Evolutionary conservation across 2,329 filamentous ascomycete species (phyloP).

Genomic region (Paraphaeosphaeria minitans): DNA sequence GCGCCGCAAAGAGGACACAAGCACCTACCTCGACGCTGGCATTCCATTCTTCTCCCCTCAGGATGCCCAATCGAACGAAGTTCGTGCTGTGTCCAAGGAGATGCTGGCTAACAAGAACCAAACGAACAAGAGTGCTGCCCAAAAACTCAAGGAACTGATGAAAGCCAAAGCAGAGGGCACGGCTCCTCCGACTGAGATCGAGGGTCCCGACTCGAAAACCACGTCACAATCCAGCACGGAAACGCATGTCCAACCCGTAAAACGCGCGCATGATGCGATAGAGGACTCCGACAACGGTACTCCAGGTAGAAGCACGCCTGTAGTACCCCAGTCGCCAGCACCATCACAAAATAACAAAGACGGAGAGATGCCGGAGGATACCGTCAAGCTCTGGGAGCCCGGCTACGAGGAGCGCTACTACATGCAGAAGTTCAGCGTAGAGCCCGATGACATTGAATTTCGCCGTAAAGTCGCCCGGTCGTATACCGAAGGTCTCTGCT

Average conservation of each 20-base stretch:
- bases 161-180: conserved; percentile 54
- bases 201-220: conserved; percentile 32
- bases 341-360: conserved; percentile 47
- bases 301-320: conserved; percentile 64
- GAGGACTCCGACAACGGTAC: conserved; percentile 66
- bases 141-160: conserved; percentile 75
- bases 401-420: conserved; percentile 97
- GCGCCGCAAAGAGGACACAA: conserved; percentile 43
- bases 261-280: conserved; percentile 76
- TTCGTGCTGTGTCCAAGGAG: conserved; percentile 73
- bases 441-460: conserved; percentile 80
- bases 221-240: conserved; percentile 38
- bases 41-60: conserved; percentile 45
- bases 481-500: conserved; percentile 94
- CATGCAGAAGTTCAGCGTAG: conserved; percentile 90
- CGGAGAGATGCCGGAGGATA: conserved; percentile 74
- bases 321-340: conserved; percentile 52
- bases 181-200: conserved; percentile 31
- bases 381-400: conserved; percentile 89
- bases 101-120: conserved; percentile 82
- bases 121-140: conserved; percentile 94
- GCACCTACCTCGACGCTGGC: conserved; percentile 41
- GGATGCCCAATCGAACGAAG: conserved; percentile 44
- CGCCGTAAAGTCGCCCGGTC: conserved; percentile 84
- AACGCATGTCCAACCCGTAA: conserved; percentile 62